These are phyloP conservation scores for Microcyclospora tardicrescens DNA, from an alignment of 2,329 filamentous ascomycete species.

Conservation along the genomic window DNA sequence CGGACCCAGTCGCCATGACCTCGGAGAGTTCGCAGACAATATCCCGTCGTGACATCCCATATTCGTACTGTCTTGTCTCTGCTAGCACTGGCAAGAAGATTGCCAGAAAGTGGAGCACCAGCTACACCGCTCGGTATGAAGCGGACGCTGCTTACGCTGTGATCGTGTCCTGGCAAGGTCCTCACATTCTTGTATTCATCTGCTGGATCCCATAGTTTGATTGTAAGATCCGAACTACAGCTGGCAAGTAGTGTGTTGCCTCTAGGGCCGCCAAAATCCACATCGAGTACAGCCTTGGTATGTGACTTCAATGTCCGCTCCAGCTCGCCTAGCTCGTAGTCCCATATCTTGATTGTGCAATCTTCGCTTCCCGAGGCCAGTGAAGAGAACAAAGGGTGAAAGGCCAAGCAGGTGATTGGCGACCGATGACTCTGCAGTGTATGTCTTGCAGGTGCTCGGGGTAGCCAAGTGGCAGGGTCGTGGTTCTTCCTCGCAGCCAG, in stretches of 20 bases:
- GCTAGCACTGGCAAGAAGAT: constrained; percentile 74
- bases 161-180: constrained; percentile 81
- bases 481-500: constrained; percentile 61
- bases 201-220: constrained; percentile 86
- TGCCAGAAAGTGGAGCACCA: constrained; percentile 64
- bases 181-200: constrained; percentile 94
- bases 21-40: constrained; percentile 77
- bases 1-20: constrained; percentile 88
- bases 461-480: constrained; percentile 77
- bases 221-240: constrained; percentile 79
- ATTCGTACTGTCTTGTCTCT: constrained; percentile 74
- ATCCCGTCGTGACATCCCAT: constrained; percentile 89
- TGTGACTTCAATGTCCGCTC: constrained; percentile 87
- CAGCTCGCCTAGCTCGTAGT: constrained; percentile 85
- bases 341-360: constrained; percentile 92
- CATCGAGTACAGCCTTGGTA: constrained; percentile 73
- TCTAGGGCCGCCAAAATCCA: constrained; percentile 79
- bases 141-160: constrained; percentile 76
- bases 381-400: constrained; percentile 83
- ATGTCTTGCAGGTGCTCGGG: constrained; percentile 68
- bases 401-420: constrained; percentile 76
- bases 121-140: constrained; percentile 77
- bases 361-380: constrained; percentile 86
- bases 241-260: constrained; percentile 68
- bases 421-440: constrained; percentile 70